phyloP scores from a whole-genome alignment of 139 green algal genomes.

The Diplosphaera chodatii region DNA sequence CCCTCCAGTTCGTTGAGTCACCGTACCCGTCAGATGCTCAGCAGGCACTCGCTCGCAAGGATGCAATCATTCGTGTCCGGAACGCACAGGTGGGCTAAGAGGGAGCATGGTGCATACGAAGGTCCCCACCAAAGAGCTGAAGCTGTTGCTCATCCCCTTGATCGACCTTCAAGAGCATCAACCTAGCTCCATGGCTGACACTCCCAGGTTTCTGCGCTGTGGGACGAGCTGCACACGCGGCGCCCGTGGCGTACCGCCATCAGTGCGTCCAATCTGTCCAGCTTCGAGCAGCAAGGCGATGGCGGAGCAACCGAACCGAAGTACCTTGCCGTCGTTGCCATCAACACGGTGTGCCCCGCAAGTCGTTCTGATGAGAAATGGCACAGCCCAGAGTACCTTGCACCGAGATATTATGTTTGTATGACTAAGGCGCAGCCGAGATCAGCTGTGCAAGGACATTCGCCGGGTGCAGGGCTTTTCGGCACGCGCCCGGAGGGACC shows the following conservation, averaged over 20 bases:
- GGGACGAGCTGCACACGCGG: conserved; percentile 50
- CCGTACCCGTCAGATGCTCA: conserved; percentile 12
- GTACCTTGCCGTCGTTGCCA: conserved; percentile 25
- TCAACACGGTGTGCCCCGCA: conserved; percentile 53
- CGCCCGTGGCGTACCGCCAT: conserved; percentile 39
- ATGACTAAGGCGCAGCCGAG: too few relatives aligned
- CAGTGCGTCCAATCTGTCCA: background rate
- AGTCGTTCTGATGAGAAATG: too few relatives aligned
- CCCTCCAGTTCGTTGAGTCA: conserved; percentile 40
- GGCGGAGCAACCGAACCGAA: background rate
- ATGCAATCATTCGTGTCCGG: conserved; percentile 48
- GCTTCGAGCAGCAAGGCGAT: background rate
- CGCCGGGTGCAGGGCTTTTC: conserved; percentile 21
- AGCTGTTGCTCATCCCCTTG: too few relatives aligned
- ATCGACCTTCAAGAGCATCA: too few relatives aligned
- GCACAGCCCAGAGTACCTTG: too few relatives aligned
- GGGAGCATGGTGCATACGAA: too few relatives aligned
- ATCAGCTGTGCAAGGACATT: background rate
- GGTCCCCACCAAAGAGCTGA: too few relatives aligned
- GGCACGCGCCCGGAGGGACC: conserved; percentile 24
- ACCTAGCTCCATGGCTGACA: too few relatives aligned
- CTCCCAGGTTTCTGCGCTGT: conserved; percentile 34
- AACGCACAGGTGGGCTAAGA: conserved; percentile 46
- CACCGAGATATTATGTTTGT: too few relatives aligned
- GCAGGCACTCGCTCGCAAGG: conserved; percentile 38